These are phyloP conservation scores for Micromonas pusilla DNA, from an alignment of 139 green algal genomes.

Conservation along the genomic window DNA sequence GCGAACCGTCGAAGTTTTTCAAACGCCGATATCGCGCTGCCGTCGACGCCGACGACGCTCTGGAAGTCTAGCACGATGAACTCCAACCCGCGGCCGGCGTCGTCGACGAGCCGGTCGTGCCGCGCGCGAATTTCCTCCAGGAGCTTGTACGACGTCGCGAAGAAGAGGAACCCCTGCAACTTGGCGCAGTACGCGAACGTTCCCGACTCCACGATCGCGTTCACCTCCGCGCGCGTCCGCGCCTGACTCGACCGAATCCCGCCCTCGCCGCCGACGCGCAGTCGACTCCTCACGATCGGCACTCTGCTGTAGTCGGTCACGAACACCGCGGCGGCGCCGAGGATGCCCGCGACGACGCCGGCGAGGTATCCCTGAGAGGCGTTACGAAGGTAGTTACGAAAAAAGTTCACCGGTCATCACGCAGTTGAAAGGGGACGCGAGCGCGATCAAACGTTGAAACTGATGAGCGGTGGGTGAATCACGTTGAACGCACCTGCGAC, in stretches of 20 bases:
- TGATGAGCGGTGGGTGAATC: too few species aligned
- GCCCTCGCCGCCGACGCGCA: not conserved
- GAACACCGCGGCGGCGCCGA: constrained; percentile 14
- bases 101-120: not conserved
- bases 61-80: constrained; percentile 23
- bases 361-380: constrained; percentile 23
- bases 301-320: constrained; percentile 18
- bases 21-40: constrained; percentile 6
- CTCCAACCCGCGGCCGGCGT: not conserved
- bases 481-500: too few species aligned
- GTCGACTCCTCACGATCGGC: not conserved
- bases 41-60: constrained; percentile 23
- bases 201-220: not conserved
- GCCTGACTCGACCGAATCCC: not conserved
- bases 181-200: not conserved
- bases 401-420: too few species aligned
- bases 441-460: too few species aligned
- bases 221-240: not conserved
- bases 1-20: constrained; percentile 16
- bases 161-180: constrained; percentile 28
- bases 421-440: too few species aligned
- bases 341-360: constrained; percentile 10
- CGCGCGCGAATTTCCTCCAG: constrained; percentile 4
- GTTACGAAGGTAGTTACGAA: too few species aligned
- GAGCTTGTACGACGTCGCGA: constrained; percentile 16